phyloP scores from a whole-genome alignment of 2,329 filamentous ascomycete species.

The Pleoardoris graminearum region DNA sequence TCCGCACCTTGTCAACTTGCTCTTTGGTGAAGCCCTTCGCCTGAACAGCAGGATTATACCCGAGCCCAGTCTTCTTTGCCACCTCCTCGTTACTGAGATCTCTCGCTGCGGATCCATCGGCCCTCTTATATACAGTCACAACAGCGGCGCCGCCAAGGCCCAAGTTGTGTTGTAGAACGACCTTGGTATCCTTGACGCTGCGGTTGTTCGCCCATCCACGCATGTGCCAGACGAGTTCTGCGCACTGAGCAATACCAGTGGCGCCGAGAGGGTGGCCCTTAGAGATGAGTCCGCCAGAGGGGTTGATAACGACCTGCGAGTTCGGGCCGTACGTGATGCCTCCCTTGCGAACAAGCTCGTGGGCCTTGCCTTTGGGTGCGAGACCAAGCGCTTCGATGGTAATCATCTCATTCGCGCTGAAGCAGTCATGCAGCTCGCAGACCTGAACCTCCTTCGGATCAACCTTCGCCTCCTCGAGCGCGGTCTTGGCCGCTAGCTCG shows the following conservation, averaged over 20 bases:
- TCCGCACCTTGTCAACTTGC: slow-evolving; percentile 70
- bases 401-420: slow-evolving; percentile 92
- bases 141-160: slow-evolving; percentile 90
- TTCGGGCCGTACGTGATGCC: slow-evolving; percentile 82
- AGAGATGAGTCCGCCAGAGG: slow-evolving; percentile 89
- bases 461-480: slow-evolving; percentile 73
- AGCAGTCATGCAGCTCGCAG: slow-evolving; percentile 95
- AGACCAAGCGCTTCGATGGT: slow-evolving; percentile 85
- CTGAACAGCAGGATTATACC: slow-evolving; percentile 89
- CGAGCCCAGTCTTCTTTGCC: slow-evolving; percentile 68
- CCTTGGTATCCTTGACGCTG: slow-evolving; percentile 66
- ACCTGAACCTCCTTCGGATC: slow-evolving; percentile 72
- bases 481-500: slow-evolving; percentile 67
- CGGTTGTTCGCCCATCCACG: slow-evolving; percentile 96
- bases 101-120: slow-evolving; percentile 70
- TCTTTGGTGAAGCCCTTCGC: slow-evolving; percentile 84
- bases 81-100: slow-evolving; percentile 66
- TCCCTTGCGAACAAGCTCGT: slow-evolving; percentile 83
- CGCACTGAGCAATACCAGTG: slow-evolving; percentile 92
- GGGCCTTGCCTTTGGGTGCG: slow-evolving; percentile 75
- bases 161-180: slow-evolving; percentile 88
- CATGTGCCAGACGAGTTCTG: slow-evolving; percentile 93
- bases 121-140: slow-evolving; percentile 83
- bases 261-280: slow-evolving; percentile 95
- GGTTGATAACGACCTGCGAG: slow-evolving; percentile 80